Percentiles rank a stretch among this genome's conserved stretches.
phyloP scores from a whole-genome alignment of 2,329 filamentous ascomycete species.

The Exophiala alcalophila region DNA sequence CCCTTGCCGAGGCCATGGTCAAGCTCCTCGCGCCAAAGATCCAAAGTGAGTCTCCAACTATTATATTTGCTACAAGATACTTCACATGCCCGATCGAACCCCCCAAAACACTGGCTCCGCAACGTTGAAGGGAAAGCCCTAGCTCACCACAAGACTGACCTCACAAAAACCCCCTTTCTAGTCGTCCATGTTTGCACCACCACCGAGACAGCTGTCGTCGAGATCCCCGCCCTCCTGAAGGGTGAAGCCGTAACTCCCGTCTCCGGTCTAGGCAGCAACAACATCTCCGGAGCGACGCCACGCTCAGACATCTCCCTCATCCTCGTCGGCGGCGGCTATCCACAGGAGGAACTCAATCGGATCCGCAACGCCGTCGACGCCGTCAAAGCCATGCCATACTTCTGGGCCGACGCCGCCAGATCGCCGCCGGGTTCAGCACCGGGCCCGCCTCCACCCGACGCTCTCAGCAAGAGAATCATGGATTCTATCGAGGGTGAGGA shows the following conservation, averaged over 20 bases:
- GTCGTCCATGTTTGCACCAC: constrained; percentile 21
- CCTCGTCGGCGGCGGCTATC: constrained; percentile 21
- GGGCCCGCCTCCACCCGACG: constrained; percentile 17
- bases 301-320: constrained; percentile 19
- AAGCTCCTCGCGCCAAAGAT: constrained; percentile 21
- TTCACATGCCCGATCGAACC: too few species aligned
- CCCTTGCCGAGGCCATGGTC: constrained; percentile 12
- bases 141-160: too few species aligned
- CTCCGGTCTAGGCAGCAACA: constrained; percentile 18
- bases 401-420: constrained; percentile 22
- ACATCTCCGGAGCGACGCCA: background rate
- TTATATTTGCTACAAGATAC: too few species aligned
- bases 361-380: constrained; percentile 16
- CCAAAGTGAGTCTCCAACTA: constrained; percentile 18
- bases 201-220: constrained; percentile 13
- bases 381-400: constrained; percentile 19
- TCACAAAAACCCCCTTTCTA: constrained; percentile 7
- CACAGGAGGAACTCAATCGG: constrained; percentile 13
- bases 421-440: constrained; percentile 12
- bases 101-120: too few species aligned
- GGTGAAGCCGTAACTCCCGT: constrained; percentile 16
- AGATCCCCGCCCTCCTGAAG: constrained; percentile 21
- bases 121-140: too few species aligned
- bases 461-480: constrained; percentile 22
- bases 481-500: constrained; percentile 16